phyloP scores from a whole-genome alignment of 1,139 yeast genomes.

The Pneumocystis canis region DNA sequence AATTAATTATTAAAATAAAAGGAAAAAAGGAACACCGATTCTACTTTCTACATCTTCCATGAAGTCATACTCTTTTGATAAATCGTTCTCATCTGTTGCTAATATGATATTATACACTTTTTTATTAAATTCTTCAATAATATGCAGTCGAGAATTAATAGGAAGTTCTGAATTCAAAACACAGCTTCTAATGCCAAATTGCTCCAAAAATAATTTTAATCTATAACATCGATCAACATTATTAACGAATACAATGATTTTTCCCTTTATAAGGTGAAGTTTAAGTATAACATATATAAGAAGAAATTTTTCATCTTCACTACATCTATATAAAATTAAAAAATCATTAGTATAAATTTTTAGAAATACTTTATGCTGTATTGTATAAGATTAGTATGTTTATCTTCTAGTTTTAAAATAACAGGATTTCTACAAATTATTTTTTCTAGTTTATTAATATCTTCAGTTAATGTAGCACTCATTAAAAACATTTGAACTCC shows the following conservation, averaged over 20 bases:
- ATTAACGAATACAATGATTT: conserved; percentile 80
- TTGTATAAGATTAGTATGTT: conserved; percentile 40
- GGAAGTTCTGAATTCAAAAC: conserved; percentile 89
- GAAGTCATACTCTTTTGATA: conserved; percentile 37
- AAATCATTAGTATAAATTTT: neutral
- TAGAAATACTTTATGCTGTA: conserved; percentile 51
- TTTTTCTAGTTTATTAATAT: conserved; percentile 57
- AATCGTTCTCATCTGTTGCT: conserved; percentile 76
- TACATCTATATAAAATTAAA: conserved; percentile 22
- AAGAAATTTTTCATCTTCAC: conserved; percentile 83
- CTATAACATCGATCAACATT: conserved; percentile 92
- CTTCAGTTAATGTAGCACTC: conserved; percentile 93
- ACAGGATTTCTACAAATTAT: conserved; percentile 81
- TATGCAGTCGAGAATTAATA: conserved; percentile 79
- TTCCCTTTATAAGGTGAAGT: conserved; percentile 76
- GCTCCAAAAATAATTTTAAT: conserved; percentile 77
- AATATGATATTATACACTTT: conserved; percentile 74
- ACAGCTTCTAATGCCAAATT: conserved; percentile 82
- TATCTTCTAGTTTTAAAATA: conserved; percentile 51
- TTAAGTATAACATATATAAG: conserved; percentile 85
- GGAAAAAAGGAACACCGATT: neutral
- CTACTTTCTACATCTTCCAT: conserved; percentile 23
- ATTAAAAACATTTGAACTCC: conserved; percentile 78
- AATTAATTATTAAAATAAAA: conserved; percentile 12
- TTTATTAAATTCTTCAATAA: conserved; percentile 88